Base-by-base conservation (phyloP, 2,329 filamentous ascomycete genomes). In the Alternaria hordeiaustralica region DNA sequence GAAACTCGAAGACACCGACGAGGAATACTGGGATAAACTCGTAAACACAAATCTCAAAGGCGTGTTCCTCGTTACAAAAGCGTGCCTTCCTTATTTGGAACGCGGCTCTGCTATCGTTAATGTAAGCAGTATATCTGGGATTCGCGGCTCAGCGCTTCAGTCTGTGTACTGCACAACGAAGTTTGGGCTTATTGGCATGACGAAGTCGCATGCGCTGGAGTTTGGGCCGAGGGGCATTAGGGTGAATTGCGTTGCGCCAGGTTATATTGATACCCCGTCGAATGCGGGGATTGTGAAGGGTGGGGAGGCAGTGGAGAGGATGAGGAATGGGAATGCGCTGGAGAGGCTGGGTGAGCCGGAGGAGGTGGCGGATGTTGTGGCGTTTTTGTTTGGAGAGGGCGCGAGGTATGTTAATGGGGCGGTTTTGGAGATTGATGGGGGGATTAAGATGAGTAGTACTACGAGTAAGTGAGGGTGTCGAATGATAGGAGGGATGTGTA, bases 221-320 rank as follows among this genome's bases (percentile, higher is more conserved):
- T 61, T 78, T 1, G 77, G 76, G 2, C 76, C 76, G 0, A 60
- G 67, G 3, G 77, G 77, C 0, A 73, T 78, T 1, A 41, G 77
- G 3, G 73, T 74, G 11, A 78, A 79, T 65, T 68, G 73, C 13
- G 68, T 79, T 46, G 71, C 70, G 23, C 76, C 76, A 13, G 84
- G 82, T 5, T 82, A 82, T 49, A 84, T 84, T 53, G 77, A 84
- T 64, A 85, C 83, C 55, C 82, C 83, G 15, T 81, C 80, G 6
- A 86, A 85, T 76, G 83, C 83, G 8, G 82, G 82, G 5, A 83
- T 87, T 30, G 80, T 85, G 2, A 82, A 79, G 55, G 86, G 86
- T 0, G 77, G 79, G 0, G 83, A 84, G 49, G 80, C 79, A 2
- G 79, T 84, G 7, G 72, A 79, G 66, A 74, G 74, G 66, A 79